Base-by-base conservation (phyloP, 192 early-diverging fungal species). In the Gaertneriomyces sp. region DNA sequence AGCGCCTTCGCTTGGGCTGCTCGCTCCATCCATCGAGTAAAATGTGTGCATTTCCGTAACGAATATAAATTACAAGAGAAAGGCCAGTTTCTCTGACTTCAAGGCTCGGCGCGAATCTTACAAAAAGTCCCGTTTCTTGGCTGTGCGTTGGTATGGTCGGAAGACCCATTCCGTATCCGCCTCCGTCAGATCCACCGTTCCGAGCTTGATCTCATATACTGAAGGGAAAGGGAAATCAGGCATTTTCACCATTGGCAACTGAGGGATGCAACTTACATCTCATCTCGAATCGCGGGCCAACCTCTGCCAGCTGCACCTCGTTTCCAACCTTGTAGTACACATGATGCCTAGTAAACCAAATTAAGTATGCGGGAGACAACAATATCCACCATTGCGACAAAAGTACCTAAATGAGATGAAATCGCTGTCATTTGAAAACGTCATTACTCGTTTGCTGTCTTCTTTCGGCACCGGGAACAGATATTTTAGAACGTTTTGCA, bases 241-340 rank as follows among this genome's bases (percentile, higher is more conserved):
- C 5, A 33, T 33, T n/a, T n/a, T n/a, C 14, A 11, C 16, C 19
- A 16, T 60, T 52, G 5, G 14, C 40, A 14, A 60, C 25, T 6
- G 11, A n/a, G 6, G 14, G 17, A 49, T 17, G 25, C 2, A 33
- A 53, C 82, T 69, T 78, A 89, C 87, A 79, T 76, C 90, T 84
- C 94, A 97, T 93, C 78, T 99, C 96, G 72, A 99, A 99, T 49
- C 96, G 85, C 45, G 96, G 96, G 6, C 96, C 96, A 17, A 99
- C 96, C 72, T 99, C 96, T 42, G 91, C 93, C 56, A 99, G 77
- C 71, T 95, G 87, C 6, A 95, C 93, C 60, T 96, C 90, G 60
- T 91, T 92, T 72, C 90, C 89, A 52, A 88, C 85, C 81, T 95
- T 95, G 53, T 90, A 81, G 76, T 85, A 99, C 16, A 99, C 95